phyloP scores from a whole-genome alignment of 2,329 filamentous ascomycete species.

The Fusarium hostae region DNA sequence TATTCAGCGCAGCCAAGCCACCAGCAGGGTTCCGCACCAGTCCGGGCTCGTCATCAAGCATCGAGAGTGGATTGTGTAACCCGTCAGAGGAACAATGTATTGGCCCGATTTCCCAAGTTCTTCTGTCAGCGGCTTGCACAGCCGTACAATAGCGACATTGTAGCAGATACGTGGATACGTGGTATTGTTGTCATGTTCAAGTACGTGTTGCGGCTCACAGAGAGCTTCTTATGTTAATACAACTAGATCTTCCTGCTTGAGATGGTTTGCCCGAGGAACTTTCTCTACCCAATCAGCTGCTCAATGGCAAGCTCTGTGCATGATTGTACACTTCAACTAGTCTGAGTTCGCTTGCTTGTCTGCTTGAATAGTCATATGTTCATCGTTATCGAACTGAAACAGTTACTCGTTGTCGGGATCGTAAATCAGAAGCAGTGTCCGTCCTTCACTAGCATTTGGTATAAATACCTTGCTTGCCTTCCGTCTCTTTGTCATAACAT shows the following conservation, averaged over 20 bases:
- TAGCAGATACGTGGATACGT: neutral
- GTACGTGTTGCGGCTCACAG: accelerated
- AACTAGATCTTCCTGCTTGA: neutral
- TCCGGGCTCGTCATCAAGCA: too few species aligned
- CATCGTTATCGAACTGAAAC: neutral
- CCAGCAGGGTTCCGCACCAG: too few species aligned
- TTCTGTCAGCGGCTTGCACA: accelerated
- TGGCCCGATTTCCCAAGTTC: neutral
- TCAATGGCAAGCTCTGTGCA: neutral
- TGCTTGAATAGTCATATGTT: neutral
- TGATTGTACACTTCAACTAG: accelerated
- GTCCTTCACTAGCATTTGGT: neutral
- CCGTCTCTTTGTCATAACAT: neutral
- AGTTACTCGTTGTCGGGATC: neutral
- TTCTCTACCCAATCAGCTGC: accelerated
- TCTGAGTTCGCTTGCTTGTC: neutral
- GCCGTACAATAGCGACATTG: neutral
- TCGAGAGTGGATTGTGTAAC: too few species aligned
- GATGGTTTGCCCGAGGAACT: neutral
- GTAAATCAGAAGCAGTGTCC: neutral
- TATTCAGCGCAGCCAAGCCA: too few species aligned
- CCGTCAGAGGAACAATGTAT: too few species aligned
- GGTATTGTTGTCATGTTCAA: neutral
- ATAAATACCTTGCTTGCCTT: neutral
- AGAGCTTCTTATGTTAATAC: too few species aligned